Evolutionary conservation across 2,329 filamentous ascomycete genomes (phyloP).

Genomic region (Hysterium pulicare): DNA sequence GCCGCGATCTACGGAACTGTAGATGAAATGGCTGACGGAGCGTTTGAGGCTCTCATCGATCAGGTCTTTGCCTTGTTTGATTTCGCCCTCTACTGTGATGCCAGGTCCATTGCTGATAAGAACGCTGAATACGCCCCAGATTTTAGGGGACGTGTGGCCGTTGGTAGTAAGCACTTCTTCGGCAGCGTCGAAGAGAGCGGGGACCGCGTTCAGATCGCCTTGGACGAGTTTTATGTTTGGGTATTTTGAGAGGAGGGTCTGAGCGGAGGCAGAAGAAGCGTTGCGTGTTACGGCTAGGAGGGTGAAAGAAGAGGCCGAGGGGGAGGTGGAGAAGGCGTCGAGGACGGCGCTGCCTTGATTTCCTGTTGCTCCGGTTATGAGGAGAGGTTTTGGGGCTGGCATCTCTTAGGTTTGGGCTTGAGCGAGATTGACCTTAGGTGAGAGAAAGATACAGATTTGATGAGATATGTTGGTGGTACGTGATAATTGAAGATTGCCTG

Average conservation of each 20-base stretch:
- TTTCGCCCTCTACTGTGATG: constrained; percentile 45
- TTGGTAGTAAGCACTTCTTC: constrained; percentile 35
- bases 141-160: constrained; percentile 24
- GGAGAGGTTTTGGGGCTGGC: constrained; percentile 37
- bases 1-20: constrained; percentile 62
- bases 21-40: constrained; percentile 60
- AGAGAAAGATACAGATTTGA: background rate
- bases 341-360: constrained; percentile 48
- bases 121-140: constrained; percentile 63
- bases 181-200: constrained; percentile 49
- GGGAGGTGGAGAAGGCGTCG: constrained; percentile 37
- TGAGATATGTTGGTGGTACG: background rate
- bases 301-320: constrained; percentile 38
- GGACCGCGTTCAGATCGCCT: constrained; percentile 54
- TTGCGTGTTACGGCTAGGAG: constrained; percentile 62
- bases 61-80: constrained; percentile 56
- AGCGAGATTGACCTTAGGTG: background rate
- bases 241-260: constrained; percentile 46
- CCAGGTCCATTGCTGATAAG: constrained; percentile 49
- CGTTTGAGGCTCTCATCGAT: constrained; percentile 56
- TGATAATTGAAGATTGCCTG: background rate
- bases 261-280: constrained; percentile 48
- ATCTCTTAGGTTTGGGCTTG: constrained; percentile 13
- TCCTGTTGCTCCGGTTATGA: constrained; percentile 46
- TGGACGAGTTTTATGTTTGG: constrained; percentile 54